These are phyloP conservation scores for Kitagawia praeruptora DNA, from an alignment of 129 eudicot genomes.

Conservation along the genomic window DNA sequence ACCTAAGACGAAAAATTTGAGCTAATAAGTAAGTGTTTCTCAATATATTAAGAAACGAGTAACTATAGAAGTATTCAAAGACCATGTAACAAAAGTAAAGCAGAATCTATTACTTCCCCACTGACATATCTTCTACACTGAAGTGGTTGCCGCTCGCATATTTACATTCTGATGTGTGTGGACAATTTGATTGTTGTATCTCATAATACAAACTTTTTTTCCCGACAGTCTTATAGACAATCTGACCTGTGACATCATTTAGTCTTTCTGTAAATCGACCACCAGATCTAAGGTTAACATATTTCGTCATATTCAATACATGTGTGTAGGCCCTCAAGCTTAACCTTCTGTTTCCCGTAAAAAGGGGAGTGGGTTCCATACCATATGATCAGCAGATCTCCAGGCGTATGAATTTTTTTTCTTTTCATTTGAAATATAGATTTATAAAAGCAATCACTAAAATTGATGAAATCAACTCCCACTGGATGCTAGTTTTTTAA, in stretches of 20 bases:
- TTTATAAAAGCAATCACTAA: neutral
- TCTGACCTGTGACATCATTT: neutral
- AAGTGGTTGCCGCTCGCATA: neutral
- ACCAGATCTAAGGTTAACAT: no score
- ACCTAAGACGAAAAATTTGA: conserved; percentile 34
- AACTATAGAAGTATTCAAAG: neutral
- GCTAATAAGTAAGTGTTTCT: neutral
- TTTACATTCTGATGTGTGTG: neutral
- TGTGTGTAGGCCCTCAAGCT: neutral
- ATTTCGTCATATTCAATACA: neutral
- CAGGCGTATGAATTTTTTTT: neutral
- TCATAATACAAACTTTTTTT: neutral
- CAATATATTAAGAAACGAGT: neutral
- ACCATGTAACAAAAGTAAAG: neutral
- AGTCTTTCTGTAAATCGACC: no score
- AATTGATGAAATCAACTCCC: neutral
- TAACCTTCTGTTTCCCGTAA: neutral
- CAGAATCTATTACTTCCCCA: no score
- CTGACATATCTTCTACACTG: neutral
- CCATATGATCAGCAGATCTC: neutral
- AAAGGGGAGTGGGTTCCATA: neutral
- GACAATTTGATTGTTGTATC: neutral
- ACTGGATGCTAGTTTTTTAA: neutral
- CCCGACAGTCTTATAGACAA: neutral
- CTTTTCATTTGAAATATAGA: no score